phyloP scores from a whole-genome alignment of 2,329 filamentous ascomycete species.

The Ascochyta fabae region DNA sequence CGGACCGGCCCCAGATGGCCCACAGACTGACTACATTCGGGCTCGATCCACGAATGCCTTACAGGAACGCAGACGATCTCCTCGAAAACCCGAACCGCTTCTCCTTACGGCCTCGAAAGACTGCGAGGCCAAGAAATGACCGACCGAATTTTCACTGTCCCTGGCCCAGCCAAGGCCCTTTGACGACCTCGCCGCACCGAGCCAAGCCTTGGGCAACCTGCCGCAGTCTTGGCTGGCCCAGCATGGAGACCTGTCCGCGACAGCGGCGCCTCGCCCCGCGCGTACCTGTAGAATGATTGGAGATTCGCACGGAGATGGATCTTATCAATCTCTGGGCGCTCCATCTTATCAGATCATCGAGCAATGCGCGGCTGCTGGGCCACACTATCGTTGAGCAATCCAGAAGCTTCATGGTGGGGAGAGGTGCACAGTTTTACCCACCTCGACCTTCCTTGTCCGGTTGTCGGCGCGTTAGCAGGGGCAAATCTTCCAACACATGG shows the following conservation, averaged over 20 bases:
- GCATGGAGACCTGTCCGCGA: conserved; percentile 11
- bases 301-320: conserved; percentile 18
- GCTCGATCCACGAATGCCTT: conserved; percentile 5
- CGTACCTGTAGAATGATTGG: conserved; percentile 8
- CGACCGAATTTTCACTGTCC: conserved; percentile 15
- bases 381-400: conserved; percentile 22
- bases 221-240: conserved; percentile 15
- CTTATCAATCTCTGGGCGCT: conserved; percentile 32
- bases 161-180: conserved; percentile 6
- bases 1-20: not conserved
- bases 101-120: not conserved
- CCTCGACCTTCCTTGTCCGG: conserved; percentile 28
- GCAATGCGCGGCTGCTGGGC: conserved; percentile 18
- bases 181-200: not conserved
- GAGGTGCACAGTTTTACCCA: conserved; percentile 29
- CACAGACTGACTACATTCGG: not conserved
- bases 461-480: conserved; percentile 27
- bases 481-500: conserved; percentile 4
- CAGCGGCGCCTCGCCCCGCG: conserved; percentile 10
- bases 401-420: conserved; percentile 32
- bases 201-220: conserved; percentile 19
- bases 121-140: conserved; percentile 11
- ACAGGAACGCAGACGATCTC: conserved; percentile 7
- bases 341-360: conserved; percentile 42
- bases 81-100: conserved; percentile 8